A percentile compares a stretch with the other conserved stretches of the same genome.
Evolutionary conservation across 2,329 filamentous ascomycete genomes (phyloP).

Genomic region (Aspergillus ibericus): DNA sequence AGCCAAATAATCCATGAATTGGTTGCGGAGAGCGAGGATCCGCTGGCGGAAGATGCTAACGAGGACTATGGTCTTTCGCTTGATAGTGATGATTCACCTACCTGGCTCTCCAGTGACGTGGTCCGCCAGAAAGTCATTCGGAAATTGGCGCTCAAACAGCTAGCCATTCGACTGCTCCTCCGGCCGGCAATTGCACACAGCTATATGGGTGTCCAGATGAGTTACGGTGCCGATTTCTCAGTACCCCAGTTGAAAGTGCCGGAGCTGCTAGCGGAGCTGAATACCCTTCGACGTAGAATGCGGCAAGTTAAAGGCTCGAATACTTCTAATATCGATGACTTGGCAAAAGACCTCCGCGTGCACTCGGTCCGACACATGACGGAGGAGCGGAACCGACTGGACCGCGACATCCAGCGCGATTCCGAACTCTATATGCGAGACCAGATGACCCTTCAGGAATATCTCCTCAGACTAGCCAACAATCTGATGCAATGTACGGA

Average conservation of each 20-base stretch:
- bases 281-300: conserved; percentile 34
- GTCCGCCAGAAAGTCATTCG: conserved; percentile 40
- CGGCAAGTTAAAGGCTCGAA: conserved; percentile 27
- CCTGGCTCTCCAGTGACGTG: conserved; percentile 31
- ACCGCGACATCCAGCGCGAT: conserved; percentile 31
- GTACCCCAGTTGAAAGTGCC: conserved; percentile 31
- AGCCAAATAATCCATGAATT: conserved; percentile 5
- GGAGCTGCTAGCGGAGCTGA: conserved; percentile 36
- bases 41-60: conserved; percentile 14
- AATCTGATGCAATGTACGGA: conserved; percentile 38
- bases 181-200: conserved; percentile 41
- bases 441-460: conserved; percentile 35
- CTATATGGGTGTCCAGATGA: conserved; percentile 36
- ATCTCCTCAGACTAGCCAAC: conserved; percentile 37
- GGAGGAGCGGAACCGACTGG: conserved; percentile 23
- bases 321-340: conserved; percentile 31
- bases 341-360: conserved; percentile 29
- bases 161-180: conserved; percentile 41
- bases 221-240: conserved; percentile 30
- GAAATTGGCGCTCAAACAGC: conserved; percentile 40
- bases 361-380: conserved; percentile 19
- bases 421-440: conserved; percentile 30
- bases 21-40: conserved; percentile 2
- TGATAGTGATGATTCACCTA: conserved; percentile 23
- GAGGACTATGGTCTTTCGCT: conserved; percentile 19